Percentiles rank a stretch among this genome's conserved stretches.
Conservation (phyloP, 768 basidiomycete genomes). For the Tricholoma matsutake region DNA sequence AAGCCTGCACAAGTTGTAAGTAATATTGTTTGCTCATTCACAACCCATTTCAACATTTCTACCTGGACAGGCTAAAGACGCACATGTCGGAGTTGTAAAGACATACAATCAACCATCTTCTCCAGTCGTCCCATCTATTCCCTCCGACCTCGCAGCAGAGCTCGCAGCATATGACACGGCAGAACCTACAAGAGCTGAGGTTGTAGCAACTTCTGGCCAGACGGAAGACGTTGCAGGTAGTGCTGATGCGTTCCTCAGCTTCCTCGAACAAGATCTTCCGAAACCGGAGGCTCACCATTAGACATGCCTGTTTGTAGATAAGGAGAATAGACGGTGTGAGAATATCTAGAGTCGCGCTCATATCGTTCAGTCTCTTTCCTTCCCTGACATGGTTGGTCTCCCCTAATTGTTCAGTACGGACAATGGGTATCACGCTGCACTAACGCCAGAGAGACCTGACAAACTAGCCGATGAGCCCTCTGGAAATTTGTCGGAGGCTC, state of each 20-base stretch:
- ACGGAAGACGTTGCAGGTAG: constrained; percentile 46
- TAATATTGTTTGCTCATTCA: constrained; percentile 13
- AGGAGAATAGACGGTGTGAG: constrained; percentile 13
- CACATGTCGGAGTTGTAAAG: constrained; percentile 87
- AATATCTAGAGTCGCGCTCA: background rate
- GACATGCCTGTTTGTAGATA: constrained; percentile 9
- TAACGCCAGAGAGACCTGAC: too few relatives aligned
- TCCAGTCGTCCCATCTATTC: constrained; percentile 74
- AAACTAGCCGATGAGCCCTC: too few relatives aligned
- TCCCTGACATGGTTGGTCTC: background rate
- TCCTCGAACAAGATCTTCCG: constrained; percentile 73
- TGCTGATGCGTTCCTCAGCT: constrained; percentile 74
- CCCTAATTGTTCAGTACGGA: too few relatives aligned
- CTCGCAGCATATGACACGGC: constrained; percentile 81
- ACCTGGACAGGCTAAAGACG: constrained; percentile 72
- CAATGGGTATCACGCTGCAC: too few relatives aligned
- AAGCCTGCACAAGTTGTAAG: constrained; percentile 72
- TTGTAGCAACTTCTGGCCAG: constrained; percentile 28
- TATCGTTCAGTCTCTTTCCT: too few relatives aligned
- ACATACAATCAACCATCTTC: constrained; percentile 68
- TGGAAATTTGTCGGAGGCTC: background rate
- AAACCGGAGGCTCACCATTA: constrained; percentile 31
- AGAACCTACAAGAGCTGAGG: constrained; percentile 58
- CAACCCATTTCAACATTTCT: background rate
- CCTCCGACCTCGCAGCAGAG: constrained; percentile 83